These are phyloP conservation scores for Gynandropsis gynandra DNA, from an alignment of 345 rosid species.

Conservation along the genomic window DNA sequence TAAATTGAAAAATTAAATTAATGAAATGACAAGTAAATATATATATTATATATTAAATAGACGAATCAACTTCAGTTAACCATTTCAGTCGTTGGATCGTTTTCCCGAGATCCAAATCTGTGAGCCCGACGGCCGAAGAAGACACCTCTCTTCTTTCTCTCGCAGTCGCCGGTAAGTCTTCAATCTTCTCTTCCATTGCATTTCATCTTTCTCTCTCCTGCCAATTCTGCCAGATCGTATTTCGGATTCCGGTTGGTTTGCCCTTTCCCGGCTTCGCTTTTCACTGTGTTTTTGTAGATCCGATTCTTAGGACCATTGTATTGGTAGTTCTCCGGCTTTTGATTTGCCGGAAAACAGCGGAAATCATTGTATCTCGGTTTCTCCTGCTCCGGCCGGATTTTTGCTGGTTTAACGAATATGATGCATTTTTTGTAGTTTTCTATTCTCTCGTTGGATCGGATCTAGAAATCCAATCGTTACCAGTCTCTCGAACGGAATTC, in stretches of 20 bases:
- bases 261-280: not conserved
- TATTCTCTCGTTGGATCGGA: slow-evolving; percentile 7
- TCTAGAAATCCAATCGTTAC: slow-evolving; percentile 1
- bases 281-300: slow-evolving; percentile 19
- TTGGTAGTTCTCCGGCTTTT: not conserved
- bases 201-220: not conserved
- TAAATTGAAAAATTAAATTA: too few species aligned
- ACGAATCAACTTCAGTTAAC: slow-evolving; percentile 2
- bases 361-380: not conserved
- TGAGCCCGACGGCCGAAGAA: slow-evolving; percentile 5
- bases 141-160: slow-evolving; percentile 2
- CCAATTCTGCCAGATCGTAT: not conserved
- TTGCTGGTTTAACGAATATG: not conserved
- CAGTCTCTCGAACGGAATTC: slow-evolving; percentile 6
- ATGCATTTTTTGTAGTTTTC: not conserved
- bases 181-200: not conserved
- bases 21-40: not conserved
- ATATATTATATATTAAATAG: slow-evolving; percentile 9
- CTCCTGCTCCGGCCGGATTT: not conserved
- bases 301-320: not conserved
- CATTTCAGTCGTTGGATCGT: slow-evolving; percentile 13
- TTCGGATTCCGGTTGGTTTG: not conserved
- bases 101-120: slow-evolving; percentile 17
- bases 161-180: slow-evolving; percentile 5
- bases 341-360: not conserved